Evolutionary conservation across 2,329 filamentous ascomycete species (phyloP).

Genomic region (Coleophoma crateriformis): DNA sequence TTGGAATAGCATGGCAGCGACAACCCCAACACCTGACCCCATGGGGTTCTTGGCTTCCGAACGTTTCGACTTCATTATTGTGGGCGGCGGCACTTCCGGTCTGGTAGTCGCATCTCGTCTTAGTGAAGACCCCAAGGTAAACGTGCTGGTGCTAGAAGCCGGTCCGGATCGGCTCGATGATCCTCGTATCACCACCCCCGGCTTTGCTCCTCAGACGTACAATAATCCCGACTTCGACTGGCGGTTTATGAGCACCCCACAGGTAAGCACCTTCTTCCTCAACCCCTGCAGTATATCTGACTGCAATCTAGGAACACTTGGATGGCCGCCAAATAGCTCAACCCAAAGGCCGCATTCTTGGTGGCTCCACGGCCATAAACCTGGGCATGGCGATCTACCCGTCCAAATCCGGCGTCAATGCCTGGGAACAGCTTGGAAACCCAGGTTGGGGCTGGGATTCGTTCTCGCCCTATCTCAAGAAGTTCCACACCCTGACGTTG

Average conservation of each 20-base stretch:
- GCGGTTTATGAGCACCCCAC: constrained; percentile 29
- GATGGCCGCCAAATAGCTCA: constrained; percentile 3
- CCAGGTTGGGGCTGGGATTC: constrained; percentile 32
- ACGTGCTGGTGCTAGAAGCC: constrained; percentile 8
- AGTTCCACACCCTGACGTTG: constrained; percentile 20
- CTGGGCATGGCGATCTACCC: constrained; percentile 18
- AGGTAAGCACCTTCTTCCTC: constrained; percentile 23
- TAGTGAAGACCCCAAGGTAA: constrained; percentile 24
- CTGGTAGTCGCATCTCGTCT: constrained; percentile 33
- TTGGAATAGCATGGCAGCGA: too few relatives aligned
- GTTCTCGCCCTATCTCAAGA: constrained; percentile 34
- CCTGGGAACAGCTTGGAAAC: constrained; percentile 34
- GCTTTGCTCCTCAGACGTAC: constrained; percentile 7
- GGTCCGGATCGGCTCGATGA: constrained; percentile 3
- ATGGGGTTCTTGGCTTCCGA: not conserved
- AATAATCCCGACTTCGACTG: constrained; percentile 30
- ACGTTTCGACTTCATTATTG: constrained; percentile 31
- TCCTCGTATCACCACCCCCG: constrained; percentile 3
- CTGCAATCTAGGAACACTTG: constrained; percentile 4
- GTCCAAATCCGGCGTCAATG: constrained; percentile 25
- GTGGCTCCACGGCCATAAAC: constrained; percentile 31
- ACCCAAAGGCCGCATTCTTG: constrained; percentile 27
- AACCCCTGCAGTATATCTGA: not conserved
- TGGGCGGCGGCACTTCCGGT: constrained; percentile 37
- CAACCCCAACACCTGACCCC: not conserved